A percentile compares a stretch with the other conserved stretches of the same genome.
Conservation (phyloP, 352 stramenopile species). For the Phytophthora syringae region DNA sequence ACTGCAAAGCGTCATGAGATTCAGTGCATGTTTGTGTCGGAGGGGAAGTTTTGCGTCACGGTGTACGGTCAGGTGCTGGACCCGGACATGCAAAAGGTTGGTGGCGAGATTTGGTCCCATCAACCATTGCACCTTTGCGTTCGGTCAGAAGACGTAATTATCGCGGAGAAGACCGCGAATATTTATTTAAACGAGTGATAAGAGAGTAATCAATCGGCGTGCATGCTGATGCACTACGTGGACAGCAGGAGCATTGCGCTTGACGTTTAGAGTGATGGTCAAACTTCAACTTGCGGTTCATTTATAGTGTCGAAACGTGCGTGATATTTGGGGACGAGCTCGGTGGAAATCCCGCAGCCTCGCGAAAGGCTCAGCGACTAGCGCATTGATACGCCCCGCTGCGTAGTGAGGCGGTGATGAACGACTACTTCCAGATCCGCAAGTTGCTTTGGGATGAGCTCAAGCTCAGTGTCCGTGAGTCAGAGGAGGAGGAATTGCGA, state of each 20-base stretch:
- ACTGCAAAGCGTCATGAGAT: constrained; percentile 41
- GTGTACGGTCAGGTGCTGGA: constrained; percentile 39
- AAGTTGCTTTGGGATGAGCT: constrained; percentile 84
- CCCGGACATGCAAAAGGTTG: constrained; percentile 19
- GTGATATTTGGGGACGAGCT: no score
- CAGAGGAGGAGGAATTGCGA: constrained; percentile 70
- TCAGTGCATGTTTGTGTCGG: constrained; percentile 69
- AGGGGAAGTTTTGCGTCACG: constrained; percentile 57
- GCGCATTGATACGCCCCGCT: background rate
- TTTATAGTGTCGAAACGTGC: constrained; percentile 17
- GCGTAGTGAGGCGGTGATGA: constrained; percentile 32
- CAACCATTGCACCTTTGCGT: constrained; percentile 52
- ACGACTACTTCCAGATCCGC: constrained; percentile 72
- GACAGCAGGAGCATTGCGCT: no score
- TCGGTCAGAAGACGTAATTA: constrained; percentile 12
- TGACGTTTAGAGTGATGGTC: constrained; percentile 12
- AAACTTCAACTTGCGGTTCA: constrained; percentile 27
- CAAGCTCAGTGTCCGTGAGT: constrained; percentile 48
- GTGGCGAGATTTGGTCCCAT: constrained; percentile 51
- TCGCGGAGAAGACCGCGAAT: constrained; percentile 5
- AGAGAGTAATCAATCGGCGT: background rate
- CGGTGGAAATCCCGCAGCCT: no score
- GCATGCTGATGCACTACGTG: background rate
- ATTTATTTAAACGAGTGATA: constrained; percentile 25
- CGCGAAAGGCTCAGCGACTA: background rate